Conservation (phyloP, 306 rosid species). For the Fagus sylvatica region DNA sequence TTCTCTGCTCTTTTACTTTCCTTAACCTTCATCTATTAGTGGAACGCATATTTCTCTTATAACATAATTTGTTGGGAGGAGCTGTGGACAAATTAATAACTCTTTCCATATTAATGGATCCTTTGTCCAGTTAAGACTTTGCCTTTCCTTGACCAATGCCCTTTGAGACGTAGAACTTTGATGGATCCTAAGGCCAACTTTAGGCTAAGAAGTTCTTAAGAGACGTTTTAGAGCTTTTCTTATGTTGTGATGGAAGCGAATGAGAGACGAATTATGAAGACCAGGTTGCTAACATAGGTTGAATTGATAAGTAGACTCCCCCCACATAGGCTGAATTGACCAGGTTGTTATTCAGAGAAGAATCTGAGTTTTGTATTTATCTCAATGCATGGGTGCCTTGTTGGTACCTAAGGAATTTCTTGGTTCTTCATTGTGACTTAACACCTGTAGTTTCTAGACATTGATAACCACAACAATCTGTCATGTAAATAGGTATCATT, state of each 20-base stretch:
- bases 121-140: no score
- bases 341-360: neutral
- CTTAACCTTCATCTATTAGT: neutral
- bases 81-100: neutral
- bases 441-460: conserved; percentile 4
- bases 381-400: neutral
- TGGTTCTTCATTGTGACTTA: neutral
- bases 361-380: neutral
- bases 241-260: neutral
- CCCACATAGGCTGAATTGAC: neutral
- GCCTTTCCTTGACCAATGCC: no score
- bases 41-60: neutral
- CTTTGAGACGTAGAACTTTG: no score
- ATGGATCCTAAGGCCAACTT: neutral
- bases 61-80: neutral
- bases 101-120: neutral
- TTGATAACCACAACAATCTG: neutral
- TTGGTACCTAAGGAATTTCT: neutral
- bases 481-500: no score
- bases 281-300: neutral
- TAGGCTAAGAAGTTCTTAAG: neutral
- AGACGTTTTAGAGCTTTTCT: neutral
- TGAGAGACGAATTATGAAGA: neutral
- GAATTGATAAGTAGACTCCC: neutral
- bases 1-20: neutral